These are phyloP conservation scores for Porphyridium purpureum DNA, from an alignment of 23 red algal species.

Conservation along the genomic window DNA sequence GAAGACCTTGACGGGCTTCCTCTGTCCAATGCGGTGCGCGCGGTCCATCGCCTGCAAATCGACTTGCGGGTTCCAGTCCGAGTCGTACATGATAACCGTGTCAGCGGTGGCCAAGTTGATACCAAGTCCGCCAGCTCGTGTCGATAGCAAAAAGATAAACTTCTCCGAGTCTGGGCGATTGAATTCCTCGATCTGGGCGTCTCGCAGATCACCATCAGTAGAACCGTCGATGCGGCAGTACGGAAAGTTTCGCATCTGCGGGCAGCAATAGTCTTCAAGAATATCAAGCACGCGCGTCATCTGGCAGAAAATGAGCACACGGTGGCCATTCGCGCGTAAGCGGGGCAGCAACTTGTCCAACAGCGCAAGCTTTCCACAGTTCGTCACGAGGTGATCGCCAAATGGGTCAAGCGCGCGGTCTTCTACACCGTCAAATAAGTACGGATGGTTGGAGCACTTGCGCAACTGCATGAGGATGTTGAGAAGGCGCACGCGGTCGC, in stretches of 20 bases:
- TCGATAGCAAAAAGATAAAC: constrained; percentile 93
- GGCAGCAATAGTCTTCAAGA: constrained; percentile 83
- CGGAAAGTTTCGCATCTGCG: constrained; percentile 57
- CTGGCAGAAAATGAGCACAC: constrained; percentile 89
- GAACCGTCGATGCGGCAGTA: constrained; percentile 96
- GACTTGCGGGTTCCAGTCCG: constrained; percentile 97
- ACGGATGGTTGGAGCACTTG: constrained; percentile 93
- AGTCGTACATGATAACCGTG: constrained; percentile 93
- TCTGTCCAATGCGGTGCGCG: constrained; percentile 94
- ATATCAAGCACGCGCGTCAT: constrained; percentile 99
- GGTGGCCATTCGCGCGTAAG: constrained; percentile 58
- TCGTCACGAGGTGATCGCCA: constrained; percentile 79
- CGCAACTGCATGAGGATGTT: constrained; percentile 99
- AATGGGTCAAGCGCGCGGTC: constrained; percentile 93
- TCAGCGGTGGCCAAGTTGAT: constrained; percentile 98
- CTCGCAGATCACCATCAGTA: constrained; percentile 86
- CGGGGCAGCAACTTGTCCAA: constrained; percentile 87
- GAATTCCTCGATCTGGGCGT: constrained; percentile 86
- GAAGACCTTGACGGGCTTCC: constrained; percentile 81
- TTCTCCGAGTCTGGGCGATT: constrained; percentile 76
- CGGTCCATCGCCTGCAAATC: constrained; percentile 99
- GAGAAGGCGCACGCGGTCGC: constrained; percentile 87
- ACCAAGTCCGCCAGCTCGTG: constrained; percentile 86
- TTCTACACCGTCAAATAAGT: constrained; percentile 94
- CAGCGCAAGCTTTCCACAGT: constrained; percentile 66